Percentiles rank a stretch among this genome's conserved stretches.
Evolutionary conservation across 2,329 filamentous ascomycete genomes (phyloP).

Genomic region (Zasmidium citrigriseum): DNA sequence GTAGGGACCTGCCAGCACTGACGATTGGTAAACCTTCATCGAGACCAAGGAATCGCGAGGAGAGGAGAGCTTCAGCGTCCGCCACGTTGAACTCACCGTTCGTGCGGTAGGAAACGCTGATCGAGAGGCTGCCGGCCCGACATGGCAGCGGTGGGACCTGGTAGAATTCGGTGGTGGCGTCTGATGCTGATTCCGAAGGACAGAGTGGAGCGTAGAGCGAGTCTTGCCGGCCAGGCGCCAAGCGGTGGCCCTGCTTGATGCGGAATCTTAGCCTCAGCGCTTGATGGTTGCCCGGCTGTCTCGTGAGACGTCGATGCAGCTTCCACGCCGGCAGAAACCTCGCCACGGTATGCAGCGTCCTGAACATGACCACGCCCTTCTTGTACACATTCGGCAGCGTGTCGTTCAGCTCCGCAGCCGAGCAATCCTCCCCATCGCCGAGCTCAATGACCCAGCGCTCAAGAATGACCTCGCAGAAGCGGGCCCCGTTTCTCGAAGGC

Average conservation of each 20-base stretch:
- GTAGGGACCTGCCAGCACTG: slow-evolving; percentile 29
- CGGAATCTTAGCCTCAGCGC: slow-evolving; percentile 76
- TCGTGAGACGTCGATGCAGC: slow-evolving; percentile 73
- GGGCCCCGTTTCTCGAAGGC: slow-evolving; percentile 46
- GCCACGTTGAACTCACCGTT: slow-evolving; percentile 91
- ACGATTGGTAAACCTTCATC: slow-evolving; percentile 59
- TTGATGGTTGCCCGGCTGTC: slow-evolving; percentile 64
- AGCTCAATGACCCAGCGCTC: slow-evolving; percentile 91
- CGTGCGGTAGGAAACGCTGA: slow-evolving; percentile 79
- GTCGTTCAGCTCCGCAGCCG: slow-evolving; percentile 57
- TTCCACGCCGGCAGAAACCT: slow-evolving; percentile 85
- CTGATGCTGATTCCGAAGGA: slow-evolving; percentile 55
- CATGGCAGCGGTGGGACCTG: slow-evolving; percentile 82
- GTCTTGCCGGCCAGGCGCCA: slow-evolving; percentile 58
- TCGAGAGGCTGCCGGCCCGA: slow-evolving; percentile 79
- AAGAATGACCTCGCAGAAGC: slow-evolving; percentile 72
- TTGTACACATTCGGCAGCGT: slow-evolving; percentile 90
- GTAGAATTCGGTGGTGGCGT: slow-evolving; percentile 66
- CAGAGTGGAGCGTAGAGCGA: slow-evolving; percentile 70
- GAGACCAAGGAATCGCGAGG: slow-evolving; percentile 88
- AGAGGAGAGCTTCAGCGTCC: slow-evolving; percentile 85
- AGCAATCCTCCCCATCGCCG: slow-evolving; percentile 60
- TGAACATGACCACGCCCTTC: slow-evolving; percentile 91
- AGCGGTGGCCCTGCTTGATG: slow-evolving; percentile 62
- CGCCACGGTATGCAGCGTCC: slow-evolving; percentile 80